Evolutionary conservation across 768 basidiomycete species (phyloP), one percentile per base, ranked within the genome.

Genomic region (Tephrocybe sp.): DNA sequence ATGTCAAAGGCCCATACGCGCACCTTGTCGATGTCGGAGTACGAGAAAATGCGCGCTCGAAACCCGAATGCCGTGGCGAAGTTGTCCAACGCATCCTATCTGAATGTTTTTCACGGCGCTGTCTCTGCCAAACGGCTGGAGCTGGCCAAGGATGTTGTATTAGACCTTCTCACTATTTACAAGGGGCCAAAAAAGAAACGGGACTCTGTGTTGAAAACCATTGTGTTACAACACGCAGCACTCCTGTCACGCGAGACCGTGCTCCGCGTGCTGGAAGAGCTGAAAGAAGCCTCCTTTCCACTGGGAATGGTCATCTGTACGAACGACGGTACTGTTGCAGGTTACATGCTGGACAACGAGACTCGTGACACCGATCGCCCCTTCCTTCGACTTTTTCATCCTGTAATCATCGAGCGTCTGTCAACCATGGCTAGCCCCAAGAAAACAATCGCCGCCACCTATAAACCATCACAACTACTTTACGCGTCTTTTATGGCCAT

Each of bases 401-500:
- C 63, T 19, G 47, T 69, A 19, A 64, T 78, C 44, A 46, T 67
- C 45, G 27, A 57, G 32, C 62, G 32, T 42, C 45, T 52, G 38
- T 53, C 9, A 48, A 64, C 38, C 52, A 46, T 52, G 5, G 4
- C 60, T 48, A 6, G 36, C 18, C 71, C 71, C 15, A 42, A 53
- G n/a, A 65, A 64, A 2, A 55, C 62, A 22, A 47, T 49, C 32
- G 54, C 63, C n/a, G 60, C 72, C 34, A 62, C 61, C n/a, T 72
- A 74, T 54, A 56, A 51, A 36, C 76, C 78, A 3, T 69, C 77
- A 2, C 42, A 51, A 11, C 47, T 70, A 21, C 65, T 76, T 21
- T 68, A 65, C 41, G 56, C 66, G 9, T 60, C 79, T 7, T 84
- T 80, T 54, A 53, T 55, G 26, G 60, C 79, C 35, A 53, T 77